Conservation (phyloP, 345 rosid species). For the Eutrema heterophyllum region DNA sequence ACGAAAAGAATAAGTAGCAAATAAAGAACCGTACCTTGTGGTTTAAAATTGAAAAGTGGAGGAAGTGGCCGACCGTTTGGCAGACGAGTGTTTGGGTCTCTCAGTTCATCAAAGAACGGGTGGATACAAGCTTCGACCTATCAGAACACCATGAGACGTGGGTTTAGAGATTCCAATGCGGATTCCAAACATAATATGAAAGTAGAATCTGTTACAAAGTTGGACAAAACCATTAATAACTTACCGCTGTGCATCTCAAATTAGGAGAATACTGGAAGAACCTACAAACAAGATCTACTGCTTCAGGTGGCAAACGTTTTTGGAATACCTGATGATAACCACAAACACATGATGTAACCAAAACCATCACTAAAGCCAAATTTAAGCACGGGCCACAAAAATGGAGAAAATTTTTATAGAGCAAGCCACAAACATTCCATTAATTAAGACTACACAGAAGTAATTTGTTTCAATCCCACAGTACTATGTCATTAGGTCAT, state of each 20-base stretch:
- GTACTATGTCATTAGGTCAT: background rate
- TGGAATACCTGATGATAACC: constrained; percentile 30
- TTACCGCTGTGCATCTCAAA: constrained; percentile 89
- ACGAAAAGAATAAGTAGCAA: background rate
- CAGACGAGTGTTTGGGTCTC: constrained; percentile 56
- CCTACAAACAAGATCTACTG: constrained; percentile 85
- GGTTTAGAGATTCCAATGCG: no score
- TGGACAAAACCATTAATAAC: constrained; percentile 10
- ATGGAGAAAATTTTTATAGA: no score
- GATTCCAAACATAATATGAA: background rate
- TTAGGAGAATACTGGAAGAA: constrained; percentile 91
- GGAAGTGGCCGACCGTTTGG: constrained; percentile 75
- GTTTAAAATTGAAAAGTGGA: constrained; percentile 54
- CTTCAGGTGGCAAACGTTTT: constrained; percentile 85
- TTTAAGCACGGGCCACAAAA: no score
- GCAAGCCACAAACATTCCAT: background rate
- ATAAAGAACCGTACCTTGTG: constrained; percentile 25
- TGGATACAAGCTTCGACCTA: constrained; percentile 67
- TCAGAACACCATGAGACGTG: background rate
- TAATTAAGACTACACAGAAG: background rate
- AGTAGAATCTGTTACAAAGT: background rate
- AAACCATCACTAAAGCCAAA: no score
- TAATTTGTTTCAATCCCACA: background rate
- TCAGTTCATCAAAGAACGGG: constrained; percentile 72
- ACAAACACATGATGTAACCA: background rate